Evolutionary conservation across 2,329 filamentous ascomycete species (phyloP).

Genomic region (Fusarium chuoi): DNA sequence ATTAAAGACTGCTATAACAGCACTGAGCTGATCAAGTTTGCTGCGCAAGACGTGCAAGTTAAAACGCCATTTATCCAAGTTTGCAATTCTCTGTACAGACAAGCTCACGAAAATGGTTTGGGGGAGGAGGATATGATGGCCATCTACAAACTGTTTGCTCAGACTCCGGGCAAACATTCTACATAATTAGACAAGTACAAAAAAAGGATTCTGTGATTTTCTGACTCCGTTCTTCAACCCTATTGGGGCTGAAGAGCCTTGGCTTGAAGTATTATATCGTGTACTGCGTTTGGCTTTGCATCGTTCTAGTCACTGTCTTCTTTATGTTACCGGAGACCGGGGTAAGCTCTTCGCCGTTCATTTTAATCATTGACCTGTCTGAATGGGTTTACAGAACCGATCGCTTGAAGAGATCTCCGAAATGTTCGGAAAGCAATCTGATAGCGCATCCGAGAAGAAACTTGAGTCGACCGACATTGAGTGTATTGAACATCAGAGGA

Average conservation of each 20-base stretch:
- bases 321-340: background rate
- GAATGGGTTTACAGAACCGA: background rate
- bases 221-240: background rate
- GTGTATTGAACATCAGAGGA: background rate
- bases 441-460: rapidly evolving
- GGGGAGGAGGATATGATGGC: background rate
- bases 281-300: background rate
- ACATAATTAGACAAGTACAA: background rate
- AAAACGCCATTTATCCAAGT: background rate
- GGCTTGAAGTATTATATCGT: background rate
- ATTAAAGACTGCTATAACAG: background rate
- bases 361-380: rapidly evolving
- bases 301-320: background rate
- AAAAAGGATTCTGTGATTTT: no score
- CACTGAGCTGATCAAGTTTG: background rate
- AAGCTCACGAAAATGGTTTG: background rate
- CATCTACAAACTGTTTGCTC: background rate
- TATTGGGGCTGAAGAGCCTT: background rate
- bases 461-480: background rate
- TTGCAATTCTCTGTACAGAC: background rate
- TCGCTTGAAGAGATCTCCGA: background rate
- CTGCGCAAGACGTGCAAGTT: background rate
- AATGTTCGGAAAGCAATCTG: background rate
- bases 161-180: background rate
- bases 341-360: background rate